Evolutionary conservation across 345 rosid genomes (phyloP).

Genomic region (Gossypium thurberi): DNA sequence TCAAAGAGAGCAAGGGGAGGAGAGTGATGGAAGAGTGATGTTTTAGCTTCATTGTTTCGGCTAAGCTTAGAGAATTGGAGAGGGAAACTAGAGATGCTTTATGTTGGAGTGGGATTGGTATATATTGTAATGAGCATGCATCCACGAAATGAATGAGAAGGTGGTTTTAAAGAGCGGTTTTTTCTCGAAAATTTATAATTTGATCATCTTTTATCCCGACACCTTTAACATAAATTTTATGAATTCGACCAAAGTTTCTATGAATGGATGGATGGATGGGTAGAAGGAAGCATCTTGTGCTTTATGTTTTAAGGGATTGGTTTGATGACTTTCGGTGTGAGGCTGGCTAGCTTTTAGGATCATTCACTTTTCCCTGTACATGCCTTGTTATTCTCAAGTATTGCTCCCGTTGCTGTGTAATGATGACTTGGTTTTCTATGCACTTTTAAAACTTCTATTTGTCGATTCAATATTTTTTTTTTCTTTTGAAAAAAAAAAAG

Average conservation of each 20-base stretch:
- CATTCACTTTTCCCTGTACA: constrained; percentile 8
- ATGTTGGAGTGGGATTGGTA: background rate
- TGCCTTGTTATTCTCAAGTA: constrained; percentile 10
- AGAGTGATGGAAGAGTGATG: background rate
- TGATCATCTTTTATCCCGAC: background rate
- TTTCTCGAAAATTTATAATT: background rate
- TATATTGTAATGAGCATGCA: background rate
- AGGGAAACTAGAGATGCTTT: background rate
- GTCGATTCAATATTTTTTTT: background rate
- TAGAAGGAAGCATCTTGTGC: constrained; percentile 1
- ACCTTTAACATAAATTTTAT: background rate
- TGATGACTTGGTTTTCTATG: background rate
- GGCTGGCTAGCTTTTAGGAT: constrained; percentile 10
- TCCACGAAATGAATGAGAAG: background rate
- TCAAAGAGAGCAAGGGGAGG: constrained; percentile 15
- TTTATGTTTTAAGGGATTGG: constrained; percentile 5
- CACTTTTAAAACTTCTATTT: background rate
- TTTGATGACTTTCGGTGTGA: constrained; percentile 16
- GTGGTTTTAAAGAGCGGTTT: background rate
- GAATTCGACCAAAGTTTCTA: background rate
- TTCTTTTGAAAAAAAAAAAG: background rate
- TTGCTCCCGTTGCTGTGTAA: background rate
- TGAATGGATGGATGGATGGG: background rate
- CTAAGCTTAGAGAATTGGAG: background rate
- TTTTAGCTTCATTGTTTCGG: constrained; percentile 21